Base-by-base conservation (phyloP, 2,329 filamentous ascomycete species). In the Dichotomopilus funicola region DNA sequence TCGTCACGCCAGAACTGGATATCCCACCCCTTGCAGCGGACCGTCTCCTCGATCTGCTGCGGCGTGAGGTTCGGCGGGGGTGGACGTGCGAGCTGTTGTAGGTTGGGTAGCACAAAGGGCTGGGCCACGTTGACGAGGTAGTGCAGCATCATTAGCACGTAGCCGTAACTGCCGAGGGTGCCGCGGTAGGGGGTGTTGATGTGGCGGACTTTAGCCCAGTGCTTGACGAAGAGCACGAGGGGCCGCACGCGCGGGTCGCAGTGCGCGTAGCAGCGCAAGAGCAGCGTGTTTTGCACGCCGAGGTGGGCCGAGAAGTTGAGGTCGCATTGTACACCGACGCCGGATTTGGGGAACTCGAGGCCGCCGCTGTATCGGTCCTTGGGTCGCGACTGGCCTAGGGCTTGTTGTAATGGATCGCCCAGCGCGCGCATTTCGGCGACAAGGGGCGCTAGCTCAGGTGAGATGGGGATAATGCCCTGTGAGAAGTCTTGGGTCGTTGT, bases 281-380 rank as follows among this genome's bases (percentile, higher is more conserved):
- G 81, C 37, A 82, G 74, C 0, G 91, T 95, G 68, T 96, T 96
- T 61, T 94, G 87, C 3, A 95, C 76, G 1, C 86, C 90, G 3
- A 96, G 80, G 45, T 88, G 83, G 13, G 91, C 91, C 1, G 87
- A 87, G 67, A 96, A 96, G 70, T 95, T 95, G 75, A 96, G 89
- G 67, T 96, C 90, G 67, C 89, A 94, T 67, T 91, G 88, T 11
- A 92, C 88, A n/a, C 90, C 90, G 34, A 87, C 81, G 4, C 85
- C 86, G 7, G 76, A 75, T 65, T 89, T 89, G 5, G 88, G 88
- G 56, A 92, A 92, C 68, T 94, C 89, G 2, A 95, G 79, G 31
- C 75, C 75, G 63, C 85, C 79, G 56, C 72, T 73, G 66, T 80
- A 81, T 35, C 73, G 75, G 61, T 83, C 77, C 55, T 3, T 27